phyloP scores from a whole-genome alignment of 495 filamentous ascomycete species.

The Lepidopterella palustris region DNA sequence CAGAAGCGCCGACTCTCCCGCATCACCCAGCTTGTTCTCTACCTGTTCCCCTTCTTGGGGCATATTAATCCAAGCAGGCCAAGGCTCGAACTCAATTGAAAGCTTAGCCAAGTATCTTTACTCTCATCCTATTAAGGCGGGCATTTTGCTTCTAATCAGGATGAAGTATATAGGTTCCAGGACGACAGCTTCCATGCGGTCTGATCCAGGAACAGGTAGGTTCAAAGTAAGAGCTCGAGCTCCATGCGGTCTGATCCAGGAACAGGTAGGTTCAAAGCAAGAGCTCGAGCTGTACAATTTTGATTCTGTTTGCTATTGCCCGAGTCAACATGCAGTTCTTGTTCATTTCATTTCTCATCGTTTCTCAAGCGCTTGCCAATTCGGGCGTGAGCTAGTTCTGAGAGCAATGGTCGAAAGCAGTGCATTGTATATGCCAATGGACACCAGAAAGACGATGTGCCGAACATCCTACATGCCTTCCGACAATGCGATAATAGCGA shows the following conservation, averaged over 20 bases:
- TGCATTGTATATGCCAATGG: slow-evolving; percentile 32
- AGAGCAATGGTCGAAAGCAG: slow-evolving; percentile 2
- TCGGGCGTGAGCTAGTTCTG: background rate
- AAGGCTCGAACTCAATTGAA: background rate
- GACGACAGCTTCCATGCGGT: background rate
- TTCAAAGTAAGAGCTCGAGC: background rate
- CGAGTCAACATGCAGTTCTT: background rate
- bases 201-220: background rate
- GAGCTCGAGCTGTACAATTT: background rate
- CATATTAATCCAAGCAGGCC: slow-evolving; percentile 3
- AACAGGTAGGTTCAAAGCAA: background rate
- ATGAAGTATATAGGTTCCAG: background rate
- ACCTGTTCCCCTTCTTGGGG: background rate
- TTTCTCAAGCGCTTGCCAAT: slow-evolving; percentile 2
- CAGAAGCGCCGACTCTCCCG: background rate
- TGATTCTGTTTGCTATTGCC: background rate
- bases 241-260: background rate
- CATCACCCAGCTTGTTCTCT: background rate
- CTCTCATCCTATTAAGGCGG: background rate
- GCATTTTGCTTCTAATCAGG: background rate
- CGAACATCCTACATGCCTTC: slow-evolving; percentile 47
- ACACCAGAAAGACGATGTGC: slow-evolving; percentile 41
- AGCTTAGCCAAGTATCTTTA: background rate
- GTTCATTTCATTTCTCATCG: background rate
- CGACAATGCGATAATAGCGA: slow-evolving; percentile 45